Evolutionary conservation across 2,329 filamentous ascomycete genomes (phyloP), one percentile per base, ranked within the genome.

Genomic region (Eurotiales sp.): DNA sequence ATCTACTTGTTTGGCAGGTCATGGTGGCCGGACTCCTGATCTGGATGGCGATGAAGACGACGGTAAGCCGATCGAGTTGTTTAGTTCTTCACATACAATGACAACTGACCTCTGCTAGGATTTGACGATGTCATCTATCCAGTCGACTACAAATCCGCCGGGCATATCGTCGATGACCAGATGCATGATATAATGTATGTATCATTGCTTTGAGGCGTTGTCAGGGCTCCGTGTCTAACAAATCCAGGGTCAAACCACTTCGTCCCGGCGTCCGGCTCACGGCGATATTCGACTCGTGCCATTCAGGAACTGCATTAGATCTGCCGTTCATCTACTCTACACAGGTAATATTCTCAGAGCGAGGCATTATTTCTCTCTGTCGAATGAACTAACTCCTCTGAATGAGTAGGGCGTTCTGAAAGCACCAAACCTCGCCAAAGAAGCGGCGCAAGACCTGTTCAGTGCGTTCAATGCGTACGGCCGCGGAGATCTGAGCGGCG

Each of bases 81-180:
- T n/a, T n/a, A n/a, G n/a, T n/a, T n/a, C n/a, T n/a, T n/a, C n/a
- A n/a, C n/a, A n/a, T n/a, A n/a, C n/a, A n/a, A n/a, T n/a, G n/a
- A n/a, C n/a, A n/a, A n/a, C n/a, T n/a, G n/a, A n/a, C n/a, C n/a
- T 41, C 14, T n/a, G n/a, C 14, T 36, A 63, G 67, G 87, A 55
- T 85, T 80, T 56, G 87, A 90, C 62, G 87, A 90, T 64, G 85
- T 87, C 55, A 88, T 90, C 58, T 90, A 89, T 66, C 87, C 87
- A 0, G 81, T 90, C 45, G 87, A 90, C 66, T 87, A 85, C 67
- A 73, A 82, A 56, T 70, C 75, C n/a, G 78, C 77, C 8, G 85
- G 86, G 21, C 84, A 88, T 65, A 88, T 90, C 50, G 82, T 87
- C 45, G 87, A 90, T 64, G 87, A 90, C 60, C 84, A 90, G 62